Percentiles rank a stretch among this genome's conserved stretches.
Conservation (phyloP, 2,329 filamentous ascomycete genomes). For the Phialocephala subalpina region DNA sequence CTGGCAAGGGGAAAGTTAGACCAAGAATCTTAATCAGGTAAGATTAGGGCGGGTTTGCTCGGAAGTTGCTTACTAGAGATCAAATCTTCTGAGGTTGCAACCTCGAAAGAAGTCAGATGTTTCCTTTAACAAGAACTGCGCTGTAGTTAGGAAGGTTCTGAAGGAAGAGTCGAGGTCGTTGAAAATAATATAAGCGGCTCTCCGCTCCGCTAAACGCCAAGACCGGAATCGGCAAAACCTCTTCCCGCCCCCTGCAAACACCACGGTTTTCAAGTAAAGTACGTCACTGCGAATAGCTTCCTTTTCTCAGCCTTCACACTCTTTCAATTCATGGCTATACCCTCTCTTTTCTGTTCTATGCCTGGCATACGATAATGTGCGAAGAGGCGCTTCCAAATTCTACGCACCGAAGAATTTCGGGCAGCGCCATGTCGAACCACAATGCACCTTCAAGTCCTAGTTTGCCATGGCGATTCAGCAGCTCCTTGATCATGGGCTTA, state of each 20-base stretch:
- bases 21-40: not conserved
- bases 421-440: slow-evolving; percentile 29
- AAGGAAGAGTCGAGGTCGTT: slow-evolving; percentile 10
- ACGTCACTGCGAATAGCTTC: slow-evolving; percentile 18
- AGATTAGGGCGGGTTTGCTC: not conserved
- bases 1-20: not conserved
- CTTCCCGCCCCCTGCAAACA: not conserved
- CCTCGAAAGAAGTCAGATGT: not conserved
- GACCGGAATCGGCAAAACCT: slow-evolving; percentile 12
- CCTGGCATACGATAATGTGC: slow-evolving; percentile 27
- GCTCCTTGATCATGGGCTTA: slow-evolving; percentile 77
- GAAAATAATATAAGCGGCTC: slow-evolving; percentile 3
- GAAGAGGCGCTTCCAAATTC: slow-evolving; percentile 9
- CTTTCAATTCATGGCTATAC: slow-evolving; percentile 26
- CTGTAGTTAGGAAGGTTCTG: not conserved
- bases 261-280: slow-evolving; percentile 5
- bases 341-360: slow-evolving; percentile 24
- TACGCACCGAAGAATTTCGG: too few species aligned
- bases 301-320: slow-evolving; percentile 23
- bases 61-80: not conserved
- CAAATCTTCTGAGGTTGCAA: not conserved
- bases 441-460: slow-evolving; percentile 33
- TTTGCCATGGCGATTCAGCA: slow-evolving; percentile 75
- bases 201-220: slow-evolving; percentile 5
- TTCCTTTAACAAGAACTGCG: not conserved